Evolutionary conservation across 768 basidiomycete species (phyloP).

Genomic region (Kondoa malvinella): DNA sequence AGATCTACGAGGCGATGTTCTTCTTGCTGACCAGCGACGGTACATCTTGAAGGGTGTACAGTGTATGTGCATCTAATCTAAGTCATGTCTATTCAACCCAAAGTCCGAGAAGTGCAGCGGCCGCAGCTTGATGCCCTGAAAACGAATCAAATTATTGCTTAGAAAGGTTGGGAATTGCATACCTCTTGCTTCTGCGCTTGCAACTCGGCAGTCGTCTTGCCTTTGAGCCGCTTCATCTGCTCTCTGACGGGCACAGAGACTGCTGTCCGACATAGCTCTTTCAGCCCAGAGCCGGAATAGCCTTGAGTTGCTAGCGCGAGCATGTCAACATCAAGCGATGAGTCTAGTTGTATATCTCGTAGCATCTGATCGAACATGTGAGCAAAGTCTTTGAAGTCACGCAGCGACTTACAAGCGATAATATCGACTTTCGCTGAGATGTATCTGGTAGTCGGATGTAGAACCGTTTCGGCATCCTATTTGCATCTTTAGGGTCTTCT

Average conservation of each 20-base stretch:
- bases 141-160: too few relatives aligned
- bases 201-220: neutral
- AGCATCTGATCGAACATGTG: constrained; percentile 50
- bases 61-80: neutral
- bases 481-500: constrained; percentile 25
- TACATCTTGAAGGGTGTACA: too few relatives aligned
- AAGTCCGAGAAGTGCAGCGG: neutral
- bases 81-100: neutral
- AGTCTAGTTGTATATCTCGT: constrained; percentile 50
- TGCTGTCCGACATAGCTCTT: constrained; percentile 73
- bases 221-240: constrained; percentile 1
- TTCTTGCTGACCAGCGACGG: too few relatives aligned
- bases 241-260: constrained; percentile 17
- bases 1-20: too few relatives aligned
- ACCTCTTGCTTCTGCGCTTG: neutral
- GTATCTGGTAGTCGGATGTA: constrained; percentile 60
- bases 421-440: constrained; percentile 66
- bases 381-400: neutral
- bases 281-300: constrained; percentile 73
- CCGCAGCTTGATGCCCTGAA: neutral
- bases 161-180: too few relatives aligned
- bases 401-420: constrained; percentile 45
- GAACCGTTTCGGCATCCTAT: constrained; percentile 91
- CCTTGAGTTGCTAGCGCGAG: constrained; percentile 58
- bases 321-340: constrained; percentile 43